Evolutionary conservation across 371 early-diverging fungal genomes (phyloP), one percentile per base, ranked within the genome.

Genomic region (Circinella minor): DNA sequence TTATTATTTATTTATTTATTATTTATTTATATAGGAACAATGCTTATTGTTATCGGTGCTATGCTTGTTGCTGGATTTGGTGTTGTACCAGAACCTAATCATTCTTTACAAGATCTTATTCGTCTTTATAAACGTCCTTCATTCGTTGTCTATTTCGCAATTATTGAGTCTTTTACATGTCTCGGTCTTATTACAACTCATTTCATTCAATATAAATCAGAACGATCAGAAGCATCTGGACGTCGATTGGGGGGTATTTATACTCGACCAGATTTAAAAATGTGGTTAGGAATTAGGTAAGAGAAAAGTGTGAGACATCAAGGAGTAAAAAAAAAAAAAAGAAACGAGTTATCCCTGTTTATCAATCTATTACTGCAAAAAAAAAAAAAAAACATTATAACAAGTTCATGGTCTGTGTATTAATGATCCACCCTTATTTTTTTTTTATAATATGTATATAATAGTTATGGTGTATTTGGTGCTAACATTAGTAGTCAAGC

Each of bases 401-500:
- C n/a, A 51, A n/a, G 51, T 51, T 61, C 14, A 34, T 61, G 39
- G n/a, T 36, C 49, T 36, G 43, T 66, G 39, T 15, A 14, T 38
- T 18, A 57, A 36, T 55, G 43, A 55, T 46, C 13, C 37, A 55
- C 36, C 39, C 59, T 15, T 39, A 54, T 48, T 62, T 55, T 36
- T 8, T 43, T 39, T 4, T 39, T 39, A 39, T 9, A 9, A 39
- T 6, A 39, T 39, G 9, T 69, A 20, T 55, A 55, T 17, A 61
- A 4, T 70, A 83, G 85, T 62, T 94, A 91, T 61, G 94, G 94
- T 14, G 79, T 90, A 10, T 81, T 93, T 18, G 88, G 91, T 27
- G 94, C 92, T 15, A 89, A 91, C 69, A 85, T 94, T 39, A 91
- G 92, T 62, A 91, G 92, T 68, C 94, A 93, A 70, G 89, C 92